phyloP scores from a whole-genome alignment of 169 alveolate species.

The Plasmodium relictum region DNA sequence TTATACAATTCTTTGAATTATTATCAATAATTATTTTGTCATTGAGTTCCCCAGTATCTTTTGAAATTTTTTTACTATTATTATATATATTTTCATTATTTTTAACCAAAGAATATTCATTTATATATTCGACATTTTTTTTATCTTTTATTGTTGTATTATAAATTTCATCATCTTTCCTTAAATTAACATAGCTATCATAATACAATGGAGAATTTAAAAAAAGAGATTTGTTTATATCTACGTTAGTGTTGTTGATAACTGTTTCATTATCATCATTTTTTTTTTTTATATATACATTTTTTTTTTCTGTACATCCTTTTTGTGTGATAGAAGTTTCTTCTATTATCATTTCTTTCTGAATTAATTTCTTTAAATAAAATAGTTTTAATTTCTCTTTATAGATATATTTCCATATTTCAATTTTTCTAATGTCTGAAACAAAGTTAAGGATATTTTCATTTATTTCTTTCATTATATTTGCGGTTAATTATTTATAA shows the following conservation, averaged over 20 bases:
- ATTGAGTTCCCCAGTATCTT: no score
- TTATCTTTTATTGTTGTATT: not conserved
- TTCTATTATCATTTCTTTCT: constrained; percentile 40
- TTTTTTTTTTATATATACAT: not conserved
- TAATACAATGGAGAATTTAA: constrained; percentile 21
- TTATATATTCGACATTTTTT: not conserved
- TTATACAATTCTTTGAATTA: no score
- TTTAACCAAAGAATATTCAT: no score
- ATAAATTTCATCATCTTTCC: constrained; percentile 5
- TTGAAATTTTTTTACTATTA: no score
- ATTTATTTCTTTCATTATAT: not conserved
- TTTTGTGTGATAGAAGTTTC: constrained; percentile 3
- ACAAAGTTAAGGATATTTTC: constrained; percentile 22
- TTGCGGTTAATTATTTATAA: no score
- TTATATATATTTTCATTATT: no score
- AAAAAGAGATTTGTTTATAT: constrained; percentile 44
- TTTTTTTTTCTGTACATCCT: constrained; percentile 1
- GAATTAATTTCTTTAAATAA: constrained; percentile 50
- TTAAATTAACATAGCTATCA: constrained; percentile 45
- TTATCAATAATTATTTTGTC: no score
- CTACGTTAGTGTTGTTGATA: not conserved
- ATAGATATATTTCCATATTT: constrained; percentile 49
- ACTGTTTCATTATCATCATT: not conserved
- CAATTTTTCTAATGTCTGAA: constrained; percentile 31
- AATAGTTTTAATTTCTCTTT: constrained; percentile 22